phyloP scores from a whole-genome alignment of 2,329 filamentous ascomycete species.

The Nigrospora oryzae region DNA sequence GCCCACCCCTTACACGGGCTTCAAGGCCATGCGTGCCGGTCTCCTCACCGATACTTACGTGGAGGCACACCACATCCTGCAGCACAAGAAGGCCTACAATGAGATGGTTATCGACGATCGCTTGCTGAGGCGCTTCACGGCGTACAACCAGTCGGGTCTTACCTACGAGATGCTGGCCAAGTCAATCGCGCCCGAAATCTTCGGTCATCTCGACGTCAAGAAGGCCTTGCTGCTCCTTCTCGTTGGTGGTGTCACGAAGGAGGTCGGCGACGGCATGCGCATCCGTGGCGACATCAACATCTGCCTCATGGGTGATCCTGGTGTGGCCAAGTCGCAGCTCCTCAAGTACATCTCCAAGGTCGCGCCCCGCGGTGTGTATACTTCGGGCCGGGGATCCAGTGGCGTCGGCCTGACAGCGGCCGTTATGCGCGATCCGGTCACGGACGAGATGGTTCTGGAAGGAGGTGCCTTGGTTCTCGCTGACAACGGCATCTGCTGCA shows the following conservation, averaged over 20 bases:
- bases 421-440: constrained; percentile 77
- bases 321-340: constrained; percentile 97
- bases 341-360: constrained; percentile 99
- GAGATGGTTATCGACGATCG: constrained; percentile 77
- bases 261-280: constrained; percentile 96
- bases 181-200: constrained; percentile 96
- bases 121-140: constrained; percentile 75
- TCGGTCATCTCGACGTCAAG: constrained; percentile 92
- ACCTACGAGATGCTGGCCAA: constrained; percentile 93
- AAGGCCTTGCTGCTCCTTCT: constrained; percentile 92
- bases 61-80: constrained; percentile 84
- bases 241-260: constrained; percentile 92
- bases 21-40: constrained; percentile 92
- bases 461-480: constrained; percentile 72
- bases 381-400: constrained; percentile 71
- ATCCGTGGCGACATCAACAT: constrained; percentile 99
- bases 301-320: constrained; percentile 97
- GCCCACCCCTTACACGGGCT: constrained; percentile 96
- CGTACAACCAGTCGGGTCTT: constrained; percentile 76
- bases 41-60: constrained; percentile 96
- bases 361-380: constrained; percentile 83
- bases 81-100: constrained; percentile 98
- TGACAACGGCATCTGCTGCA: constrained; percentile 79
- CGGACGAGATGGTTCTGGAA: constrained; percentile 77
- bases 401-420: constrained; percentile 76